Base-by-base conservation (phyloP, 805 yeast genomes). In the Cyberlindnera bimundalis region DNA sequence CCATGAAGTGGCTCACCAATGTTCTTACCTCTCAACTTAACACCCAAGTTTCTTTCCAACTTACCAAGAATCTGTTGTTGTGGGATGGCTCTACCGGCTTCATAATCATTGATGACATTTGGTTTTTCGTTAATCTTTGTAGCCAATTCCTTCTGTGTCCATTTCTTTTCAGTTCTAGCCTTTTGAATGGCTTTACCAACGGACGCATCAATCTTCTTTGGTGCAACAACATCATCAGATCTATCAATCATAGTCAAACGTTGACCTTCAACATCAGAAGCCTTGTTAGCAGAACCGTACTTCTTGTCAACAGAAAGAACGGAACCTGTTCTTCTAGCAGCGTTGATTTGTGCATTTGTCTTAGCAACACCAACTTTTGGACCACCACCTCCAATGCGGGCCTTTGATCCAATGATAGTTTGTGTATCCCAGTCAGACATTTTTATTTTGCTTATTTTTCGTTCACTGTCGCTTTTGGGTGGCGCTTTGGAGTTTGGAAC, bases 71-170 rank as follows among this genome's bases (percentile, higher is more conserved):
- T 67, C 68, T 90, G 98, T 72, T 93, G 99, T 71, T 87, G 90
- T 43, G 99, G 99, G 52, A 84, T 79, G 33, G 96, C 99, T 62
- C 95, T 81, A 45, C 96, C 97, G 42, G 95, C 86, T 71, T 93
- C 99, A 66, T 93, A 93, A 61, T 93, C 99, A 66, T 88, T 90
- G 60, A 93, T 81, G 46, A 93, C 84, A 53, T 82, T 88, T 47
- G 97, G 96, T 73, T 93, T 93, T 70, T 93, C 99, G 64, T 90
- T 91, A 60, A 91, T 77, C 64, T 84, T 85, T 42, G 96, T 88
- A 56, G 99, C 99, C 58, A 93, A 76, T 56, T 93, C 99, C 75
- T 93, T 93, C 67, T 93, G 99, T 9, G 97, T 83, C 61, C 90
- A 62, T 58, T 79, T 78, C 74, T 89, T 88, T 45, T 86, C 96